Percentiles rank a stretch among this genome's conserved stretches.
Evolutionary conservation across 345 rosid genomes (phyloP).

Genomic region (Jatropha curcas): DNA sequence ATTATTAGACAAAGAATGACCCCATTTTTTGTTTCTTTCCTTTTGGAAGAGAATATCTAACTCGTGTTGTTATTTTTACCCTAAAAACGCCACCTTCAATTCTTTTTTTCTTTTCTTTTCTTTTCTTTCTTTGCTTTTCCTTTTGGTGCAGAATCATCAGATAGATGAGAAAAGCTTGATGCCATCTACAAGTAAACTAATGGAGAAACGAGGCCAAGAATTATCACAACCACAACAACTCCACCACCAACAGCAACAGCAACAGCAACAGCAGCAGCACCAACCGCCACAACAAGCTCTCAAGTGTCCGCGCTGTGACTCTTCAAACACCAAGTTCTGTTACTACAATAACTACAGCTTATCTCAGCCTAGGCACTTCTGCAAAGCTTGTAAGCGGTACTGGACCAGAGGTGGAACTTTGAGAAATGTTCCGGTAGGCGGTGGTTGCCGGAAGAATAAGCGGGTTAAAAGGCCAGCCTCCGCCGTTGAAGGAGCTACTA

Average conservation of each 20-base stretch:
- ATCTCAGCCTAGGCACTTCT: constrained; percentile 68
- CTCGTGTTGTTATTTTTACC: constrained; percentile 32
- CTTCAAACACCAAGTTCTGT: constrained; percentile 72
- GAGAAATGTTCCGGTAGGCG: constrained; percentile 72
- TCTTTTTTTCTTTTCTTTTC: constrained; percentile 21
- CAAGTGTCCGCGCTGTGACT: constrained; percentile 78
- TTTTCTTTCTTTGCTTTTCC: constrained; percentile 12
- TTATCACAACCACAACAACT: constrained; percentile 8
- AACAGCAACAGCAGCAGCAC: constrained; percentile 9
- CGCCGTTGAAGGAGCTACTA: constrained; percentile 24
- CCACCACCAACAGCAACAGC: constrained; percentile 3
- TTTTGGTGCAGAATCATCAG: constrained; percentile 39
- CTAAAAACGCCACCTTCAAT: constrained; percentile 25
- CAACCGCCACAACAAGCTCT: constrained; percentile 43
- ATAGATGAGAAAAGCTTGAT: constrained; percentile 53
- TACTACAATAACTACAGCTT: constrained; percentile 83
- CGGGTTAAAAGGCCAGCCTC: constrained; percentile 52
- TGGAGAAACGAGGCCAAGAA: constrained; percentile 43
- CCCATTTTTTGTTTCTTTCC: constrained; percentile 43
- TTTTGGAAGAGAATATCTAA: constrained; percentile 42
- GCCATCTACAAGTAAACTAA: constrained; percentile 42
- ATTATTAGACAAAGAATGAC: constrained; percentile 52
- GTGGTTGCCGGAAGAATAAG: constrained; percentile 75
- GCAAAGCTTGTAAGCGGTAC: constrained; percentile 76
- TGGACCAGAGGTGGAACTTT: constrained; percentile 75